Percentiles rank a stretch among this genome's conserved stretches.
These are phyloP conservation scores for Mortierella sp. DNA, from an alignment of 371 early-diverging fungal genomes.

Conservation along the genomic window DNA sequence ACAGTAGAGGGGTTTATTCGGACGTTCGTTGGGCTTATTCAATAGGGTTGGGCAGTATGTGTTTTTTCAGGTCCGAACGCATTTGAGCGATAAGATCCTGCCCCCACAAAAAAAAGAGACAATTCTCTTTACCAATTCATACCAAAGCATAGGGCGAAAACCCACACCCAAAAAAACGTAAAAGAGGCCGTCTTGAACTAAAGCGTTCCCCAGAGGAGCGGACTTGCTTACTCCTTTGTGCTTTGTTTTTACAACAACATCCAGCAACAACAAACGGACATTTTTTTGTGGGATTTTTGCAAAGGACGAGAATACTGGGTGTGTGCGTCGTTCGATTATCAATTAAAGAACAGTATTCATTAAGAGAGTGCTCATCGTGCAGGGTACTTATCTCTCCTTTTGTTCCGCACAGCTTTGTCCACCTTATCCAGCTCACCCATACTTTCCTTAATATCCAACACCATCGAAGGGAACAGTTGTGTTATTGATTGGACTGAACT, in stretches of 20 bases:
- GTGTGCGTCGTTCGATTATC: not conserved
- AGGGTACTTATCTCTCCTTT: not conserved
- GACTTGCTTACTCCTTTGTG: not conserved
- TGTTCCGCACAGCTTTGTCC: not conserved
- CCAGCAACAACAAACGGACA: not conserved
- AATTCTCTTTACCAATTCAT: slow-evolving; percentile 4
- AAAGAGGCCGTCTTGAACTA: not conserved
- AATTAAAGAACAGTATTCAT: not conserved
- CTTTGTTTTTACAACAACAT: not conserved
- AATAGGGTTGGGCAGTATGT: slow-evolving; percentile 3
- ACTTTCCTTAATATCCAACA: not conserved
- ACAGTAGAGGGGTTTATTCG: slow-evolving; percentile 7
- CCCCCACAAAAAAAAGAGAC: slow-evolving; percentile 1
- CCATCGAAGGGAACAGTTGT: not conserved
- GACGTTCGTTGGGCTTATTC: slow-evolving; percentile 13
- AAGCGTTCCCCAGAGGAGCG: not conserved
- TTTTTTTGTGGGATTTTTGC: slow-evolving; percentile 7
- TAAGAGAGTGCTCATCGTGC: slow-evolving; percentile 2
- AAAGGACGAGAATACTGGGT: not conserved
- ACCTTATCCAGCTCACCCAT: not conserved
- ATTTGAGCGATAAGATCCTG: slow-evolving; percentile 10
- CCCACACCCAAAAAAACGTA: slow-evolving; percentile 9
- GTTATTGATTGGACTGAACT: too few species aligned
- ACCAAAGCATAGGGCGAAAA: not conserved
- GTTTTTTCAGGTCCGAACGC: slow-evolving; percentile 13